A percentile compares a stretch with the other conserved stretches of the same genome.
Conservation (phyloP, 2,329 filamentous ascomycete genomes). For the Aspergillus jensenii region DNA sequence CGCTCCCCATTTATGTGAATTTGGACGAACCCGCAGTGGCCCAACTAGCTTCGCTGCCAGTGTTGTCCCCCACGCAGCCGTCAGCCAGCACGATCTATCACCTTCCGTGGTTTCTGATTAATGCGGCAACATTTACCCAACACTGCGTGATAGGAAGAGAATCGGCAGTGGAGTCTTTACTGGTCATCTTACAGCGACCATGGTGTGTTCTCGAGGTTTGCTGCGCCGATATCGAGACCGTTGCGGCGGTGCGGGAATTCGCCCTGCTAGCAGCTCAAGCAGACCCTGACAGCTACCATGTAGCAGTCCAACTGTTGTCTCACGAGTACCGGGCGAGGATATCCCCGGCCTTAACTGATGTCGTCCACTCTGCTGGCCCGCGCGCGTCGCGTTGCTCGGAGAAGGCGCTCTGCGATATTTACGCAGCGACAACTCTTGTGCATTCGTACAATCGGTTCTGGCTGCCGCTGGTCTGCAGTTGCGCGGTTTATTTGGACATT, state of each 20-base stretch:
- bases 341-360: not conserved
- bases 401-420: constrained; percentile 2
- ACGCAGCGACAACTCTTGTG: constrained; percentile 4
- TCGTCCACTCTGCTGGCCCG: not conserved
- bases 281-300: constrained; percentile 9
- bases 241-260: constrained; percentile 10
- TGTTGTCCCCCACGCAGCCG: not conserved
- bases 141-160: constrained; percentile 17
- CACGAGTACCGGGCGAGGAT: constrained; percentile 8
- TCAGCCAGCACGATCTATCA: not conserved
- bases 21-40: not conserved
- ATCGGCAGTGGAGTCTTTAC: constrained; percentile 12
- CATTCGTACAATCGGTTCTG: constrained; percentile 18
- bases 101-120: constrained; percentile 20
- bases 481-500: constrained; percentile 12
- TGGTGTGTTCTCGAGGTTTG: constrained; percentile 23
- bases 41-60: constrained; percentile 5
- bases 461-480: constrained; percentile 14
- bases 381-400: not conserved
- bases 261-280: constrained; percentile 4
- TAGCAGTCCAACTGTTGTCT: constrained; percentile 11
- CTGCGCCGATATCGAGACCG: constrained; percentile 12
- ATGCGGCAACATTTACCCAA: constrained; percentile 10
- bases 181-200: constrained; percentile 19
- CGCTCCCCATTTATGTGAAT: constrained; percentile 8